These are phyloP conservation scores for Stellera chamaejasme DNA, from an alignment of 345 rosid genomes.

Conservation along the genomic window DNA sequence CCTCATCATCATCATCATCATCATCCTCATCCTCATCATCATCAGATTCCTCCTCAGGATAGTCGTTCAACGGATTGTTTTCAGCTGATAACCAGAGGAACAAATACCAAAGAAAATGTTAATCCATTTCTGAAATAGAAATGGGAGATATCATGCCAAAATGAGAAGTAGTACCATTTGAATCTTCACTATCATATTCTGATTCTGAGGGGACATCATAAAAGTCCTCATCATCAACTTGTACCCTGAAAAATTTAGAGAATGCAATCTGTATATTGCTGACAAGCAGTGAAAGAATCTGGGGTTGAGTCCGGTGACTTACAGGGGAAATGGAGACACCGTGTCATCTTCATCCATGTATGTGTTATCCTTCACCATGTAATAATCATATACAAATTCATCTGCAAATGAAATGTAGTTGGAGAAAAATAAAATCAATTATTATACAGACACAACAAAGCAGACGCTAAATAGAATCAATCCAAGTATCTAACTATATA, in stretches of 20 bases:
- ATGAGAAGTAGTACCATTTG: slow-evolving; percentile 51
- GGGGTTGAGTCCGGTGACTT: slow-evolving; percentile 13
- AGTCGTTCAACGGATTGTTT: slow-evolving; percentile 64
- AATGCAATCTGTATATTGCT: background rate
- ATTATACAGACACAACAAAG: too few relatives aligned
- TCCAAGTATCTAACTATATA: background rate
- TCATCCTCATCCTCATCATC: slow-evolving; percentile 13
- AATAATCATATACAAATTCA: slow-evolving; percentile 74
- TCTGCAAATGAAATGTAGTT: slow-evolving; percentile 16
- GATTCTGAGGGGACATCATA: slow-evolving; percentile 66
- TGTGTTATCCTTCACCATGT: slow-evolving; percentile 45
- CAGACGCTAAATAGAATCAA: background rate
- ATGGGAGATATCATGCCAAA: background rate
- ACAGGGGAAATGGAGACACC: slow-evolving; percentile 53
- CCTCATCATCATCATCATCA: slow-evolving; percentile 3
- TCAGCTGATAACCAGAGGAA: slow-evolving; percentile 43
- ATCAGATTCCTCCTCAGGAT: slow-evolving; percentile 61
- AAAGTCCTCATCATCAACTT: slow-evolving; percentile 75
- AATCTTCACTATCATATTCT: slow-evolving; percentile 74
- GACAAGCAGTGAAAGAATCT: background rate
- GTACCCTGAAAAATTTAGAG: slow-evolving; percentile 39
- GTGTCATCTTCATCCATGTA: slow-evolving; percentile 23
- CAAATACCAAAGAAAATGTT: background rate
- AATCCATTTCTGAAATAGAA: background rate
- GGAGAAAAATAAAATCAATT: background rate